phyloP scores from a whole-genome alignment of 495 filamentous ascomycete species.

The Xylaria acuta region DNA sequence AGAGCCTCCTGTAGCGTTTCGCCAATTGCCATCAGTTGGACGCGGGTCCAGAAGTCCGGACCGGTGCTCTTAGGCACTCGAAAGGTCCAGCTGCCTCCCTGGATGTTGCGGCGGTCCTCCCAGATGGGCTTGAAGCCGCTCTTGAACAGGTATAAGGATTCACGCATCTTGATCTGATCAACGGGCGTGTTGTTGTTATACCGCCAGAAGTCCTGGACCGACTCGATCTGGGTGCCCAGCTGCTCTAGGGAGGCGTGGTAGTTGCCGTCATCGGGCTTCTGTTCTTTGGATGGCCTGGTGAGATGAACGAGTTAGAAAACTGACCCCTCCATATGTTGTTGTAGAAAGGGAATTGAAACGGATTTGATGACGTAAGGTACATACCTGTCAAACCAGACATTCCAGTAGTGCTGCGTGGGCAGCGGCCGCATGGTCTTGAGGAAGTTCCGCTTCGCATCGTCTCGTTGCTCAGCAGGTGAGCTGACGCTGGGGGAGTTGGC shows the following conservation, averaged over 20 bases:
- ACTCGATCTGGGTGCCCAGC: conserved; percentile 71
- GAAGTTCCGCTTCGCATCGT: conserved; percentile 66
- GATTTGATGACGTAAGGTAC: background rate
- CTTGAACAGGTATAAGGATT: conserved; percentile 89
- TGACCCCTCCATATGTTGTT: background rate
- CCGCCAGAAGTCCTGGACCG: conserved; percentile 84
- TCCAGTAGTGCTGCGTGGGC: conserved; percentile 67
- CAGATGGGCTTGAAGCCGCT: conserved; percentile 83
- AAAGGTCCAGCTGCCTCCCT: conserved; percentile 87
- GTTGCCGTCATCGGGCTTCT: conserved; percentile 45
- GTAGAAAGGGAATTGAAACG: background rate
- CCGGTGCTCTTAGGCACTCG: conserved; percentile 76
- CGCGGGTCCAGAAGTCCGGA: conserved; percentile 78
- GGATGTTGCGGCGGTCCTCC: conserved; percentile 85
- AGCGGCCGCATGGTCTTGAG: conserved; percentile 64
- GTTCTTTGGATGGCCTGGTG: conserved; percentile 49
- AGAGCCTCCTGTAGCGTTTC: conserved; percentile 80
- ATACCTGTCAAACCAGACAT: conserved; percentile 64
- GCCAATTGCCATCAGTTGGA: conserved; percentile 81
- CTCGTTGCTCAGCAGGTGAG: conserved; percentile 62
- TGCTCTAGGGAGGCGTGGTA: conserved; percentile 73
- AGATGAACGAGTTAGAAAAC: conserved; percentile 26
- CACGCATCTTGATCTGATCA: conserved; percentile 74
- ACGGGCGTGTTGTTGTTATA: conserved; percentile 89
- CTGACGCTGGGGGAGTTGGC: conserved; percentile 56